Evolutionary conservation across 2,329 filamentous ascomycete species (phyloP), one percentile per base, ranked within the genome.

Genomic region (Aspergillus fructus): DNA sequence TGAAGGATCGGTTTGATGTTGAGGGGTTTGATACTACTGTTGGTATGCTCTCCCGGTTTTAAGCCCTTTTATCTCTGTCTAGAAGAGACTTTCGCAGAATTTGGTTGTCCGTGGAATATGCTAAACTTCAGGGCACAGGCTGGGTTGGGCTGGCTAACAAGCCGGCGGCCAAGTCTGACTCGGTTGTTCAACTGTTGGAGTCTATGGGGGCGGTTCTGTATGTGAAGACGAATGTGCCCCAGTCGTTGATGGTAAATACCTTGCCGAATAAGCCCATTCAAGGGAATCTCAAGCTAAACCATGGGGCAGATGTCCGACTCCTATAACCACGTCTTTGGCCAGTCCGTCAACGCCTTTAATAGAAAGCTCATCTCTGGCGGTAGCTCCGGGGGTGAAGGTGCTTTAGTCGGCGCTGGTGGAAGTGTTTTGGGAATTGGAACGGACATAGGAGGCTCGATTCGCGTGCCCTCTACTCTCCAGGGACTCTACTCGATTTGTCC

Each of bases 1-100:
- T 91, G 47, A 91, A 91, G 66, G 88, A 91, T 73, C 86, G 87
- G 66, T 87, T 90, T 76, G 82, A 89, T 57, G 59, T 69, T 8
- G 55, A 67, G 49, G 66, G 65, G 3, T 42, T 62, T 39, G 67
- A 70, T 58, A 66, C 66, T 8, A 68, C 66, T 2, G 58, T 69
- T 61, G 66, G 67, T 69, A 47, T 19, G 64, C 55, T 21, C 34
- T 15, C 21, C 12, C n/a, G 4, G 2, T 12, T 19, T 7, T 52
- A 12, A 48, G 15, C 15, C 3, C 33, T 13, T 13, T 41, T 15
- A 49, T 37, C 52, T 41, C 34, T n/a, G 5, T 37, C 12, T n/a
- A 1, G 15, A 15, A 6, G 13, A 37, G 13, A 5, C 11, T n/a
- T 13, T 37, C 2, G 15, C 12, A 37, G 34, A 13, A n/a, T 6